Percentiles rank a stretch among this genome's conserved stretches.
Conservation (phyloP, 768 basidiomycete genomes). For the Boletus rubropictus region DNA sequence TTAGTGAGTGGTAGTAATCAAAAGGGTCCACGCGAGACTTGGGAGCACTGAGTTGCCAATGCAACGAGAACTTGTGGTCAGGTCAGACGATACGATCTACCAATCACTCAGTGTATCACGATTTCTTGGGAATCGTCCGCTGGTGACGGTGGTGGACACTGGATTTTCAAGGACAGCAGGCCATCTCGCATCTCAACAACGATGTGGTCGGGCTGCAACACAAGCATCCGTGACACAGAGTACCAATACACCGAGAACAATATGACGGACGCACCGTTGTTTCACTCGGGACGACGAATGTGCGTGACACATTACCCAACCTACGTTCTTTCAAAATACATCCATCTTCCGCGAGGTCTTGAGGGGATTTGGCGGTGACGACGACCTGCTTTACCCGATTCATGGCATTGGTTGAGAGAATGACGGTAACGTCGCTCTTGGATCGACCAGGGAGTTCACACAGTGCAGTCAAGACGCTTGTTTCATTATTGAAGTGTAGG, state of each 20-base stretch:
- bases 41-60: neutral
- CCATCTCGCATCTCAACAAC: conserved; percentile 54
- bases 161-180: conserved; percentile 51
- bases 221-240: conserved; percentile 5
- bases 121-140: conserved; percentile 43
- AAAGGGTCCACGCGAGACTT: conserved; percentile 6
- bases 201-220: conserved; percentile 47
- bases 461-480: conserved; percentile 48
- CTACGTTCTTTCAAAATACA: conserved; percentile 51
- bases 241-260: neutral
- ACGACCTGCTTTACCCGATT: conserved; percentile 59
- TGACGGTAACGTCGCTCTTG: conserved; percentile 51
- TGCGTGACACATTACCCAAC: conserved; percentile 45
- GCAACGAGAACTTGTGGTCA: conserved; percentile 7
- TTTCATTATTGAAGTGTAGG: conserved; percentile 49
- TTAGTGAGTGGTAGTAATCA: conserved; percentile 10
- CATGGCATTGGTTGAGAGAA: conserved; percentile 54
- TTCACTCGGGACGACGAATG: conserved; percentile 49
- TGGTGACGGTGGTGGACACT: conserved; percentile 41
- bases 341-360: conserved; percentile 35
- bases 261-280: conserved; percentile 45
- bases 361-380: conserved; percentile 45
- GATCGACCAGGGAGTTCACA: conserved; percentile 69
- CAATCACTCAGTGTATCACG: conserved; percentile 40
- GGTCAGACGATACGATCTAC: conserved; percentile 10